Evolutionary conservation across 345 rosid species (phyloP).

Genomic region (Populus simonii): DNA sequence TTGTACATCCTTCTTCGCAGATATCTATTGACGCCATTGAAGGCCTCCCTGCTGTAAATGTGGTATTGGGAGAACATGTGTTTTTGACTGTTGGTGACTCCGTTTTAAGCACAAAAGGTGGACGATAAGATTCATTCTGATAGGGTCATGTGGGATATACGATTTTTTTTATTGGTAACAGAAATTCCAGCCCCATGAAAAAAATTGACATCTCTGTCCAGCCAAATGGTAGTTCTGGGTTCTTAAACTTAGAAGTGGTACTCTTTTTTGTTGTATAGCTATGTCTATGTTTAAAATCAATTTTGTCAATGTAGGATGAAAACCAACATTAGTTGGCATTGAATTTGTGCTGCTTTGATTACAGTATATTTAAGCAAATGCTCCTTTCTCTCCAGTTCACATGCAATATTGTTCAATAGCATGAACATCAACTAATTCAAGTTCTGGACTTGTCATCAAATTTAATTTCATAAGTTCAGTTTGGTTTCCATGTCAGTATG

Average conservation of each 20-base stretch:
- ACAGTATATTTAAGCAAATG: no score
- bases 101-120: conserved; percentile 19
- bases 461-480: no score
- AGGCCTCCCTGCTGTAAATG: conserved; percentile 43
- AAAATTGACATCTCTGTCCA: not conserved
- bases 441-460: no score
- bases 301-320: no score
- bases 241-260: not conserved
- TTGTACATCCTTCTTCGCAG: conserved; percentile 31
- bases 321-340: no score
- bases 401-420: no score
- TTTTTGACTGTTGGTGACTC: conserved; percentile 59
- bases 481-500: no score
- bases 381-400: no score
- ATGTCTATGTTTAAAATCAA: no score
- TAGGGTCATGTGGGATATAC: not conserved
- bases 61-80: conserved; percentile 56
- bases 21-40: conserved; percentile 55
- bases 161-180: not conserved
- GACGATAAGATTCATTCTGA: not conserved
- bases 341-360: no score
- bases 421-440: no score
- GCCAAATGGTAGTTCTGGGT: not conserved
- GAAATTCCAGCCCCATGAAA: not conserved
- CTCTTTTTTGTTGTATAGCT: no score